Conservation (phyloP, 2,329 filamentous ascomycete genomes). For the Ciborinia camelliae region DNA sequence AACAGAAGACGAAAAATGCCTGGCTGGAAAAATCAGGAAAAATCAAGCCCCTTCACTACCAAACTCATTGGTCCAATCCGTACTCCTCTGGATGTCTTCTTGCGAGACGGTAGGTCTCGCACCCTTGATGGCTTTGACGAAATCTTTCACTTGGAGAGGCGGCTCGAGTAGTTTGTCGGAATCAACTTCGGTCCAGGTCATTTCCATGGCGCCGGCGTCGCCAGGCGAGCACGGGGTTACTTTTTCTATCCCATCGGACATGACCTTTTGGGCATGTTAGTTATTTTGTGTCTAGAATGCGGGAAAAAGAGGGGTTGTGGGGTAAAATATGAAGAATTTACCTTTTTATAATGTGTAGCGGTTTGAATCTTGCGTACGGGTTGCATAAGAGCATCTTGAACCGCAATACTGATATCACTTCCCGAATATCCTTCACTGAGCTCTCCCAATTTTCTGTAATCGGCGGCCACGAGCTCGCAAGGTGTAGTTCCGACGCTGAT, state of each 20-base stretch:
- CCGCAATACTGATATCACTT: conserved; percentile 91
- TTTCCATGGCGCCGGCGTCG: conserved; percentile 79
- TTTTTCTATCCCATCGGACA: conserved; percentile 62
- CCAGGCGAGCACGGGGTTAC: conserved; percentile 92
- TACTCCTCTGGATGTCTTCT: conserved; percentile 78
- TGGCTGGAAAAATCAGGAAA: no score
- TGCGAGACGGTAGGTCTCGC: conserved; percentile 86
- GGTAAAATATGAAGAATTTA: conserved; percentile 40
- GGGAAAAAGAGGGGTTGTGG: neutral
- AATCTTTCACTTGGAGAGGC: conserved; percentile 83
- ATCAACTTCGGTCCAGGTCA: conserved; percentile 87
- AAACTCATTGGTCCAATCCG: conserved; percentile 95
- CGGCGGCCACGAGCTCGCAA: conserved; percentile 72
- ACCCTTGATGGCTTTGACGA: conserved; percentile 84
- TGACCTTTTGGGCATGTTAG: conserved; percentile 52
- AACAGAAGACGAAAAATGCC: neutral
- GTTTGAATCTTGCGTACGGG: conserved; percentile 95
- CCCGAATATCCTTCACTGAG: conserved; percentile 93
- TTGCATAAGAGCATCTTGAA: conserved; percentile 96
- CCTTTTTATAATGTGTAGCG: conserved; percentile 95
- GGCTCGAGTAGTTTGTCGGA: conserved; percentile 84
- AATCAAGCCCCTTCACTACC: conserved; percentile 71
- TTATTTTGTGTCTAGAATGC: neutral
- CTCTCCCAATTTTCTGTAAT: conserved; percentile 76
- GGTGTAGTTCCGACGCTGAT: conserved; percentile 90